These are phyloP conservation scores for Talaromyces sp. DNA, from an alignment of 2,329 filamentous ascomycete species.

Conservation along the genomic window DNA sequence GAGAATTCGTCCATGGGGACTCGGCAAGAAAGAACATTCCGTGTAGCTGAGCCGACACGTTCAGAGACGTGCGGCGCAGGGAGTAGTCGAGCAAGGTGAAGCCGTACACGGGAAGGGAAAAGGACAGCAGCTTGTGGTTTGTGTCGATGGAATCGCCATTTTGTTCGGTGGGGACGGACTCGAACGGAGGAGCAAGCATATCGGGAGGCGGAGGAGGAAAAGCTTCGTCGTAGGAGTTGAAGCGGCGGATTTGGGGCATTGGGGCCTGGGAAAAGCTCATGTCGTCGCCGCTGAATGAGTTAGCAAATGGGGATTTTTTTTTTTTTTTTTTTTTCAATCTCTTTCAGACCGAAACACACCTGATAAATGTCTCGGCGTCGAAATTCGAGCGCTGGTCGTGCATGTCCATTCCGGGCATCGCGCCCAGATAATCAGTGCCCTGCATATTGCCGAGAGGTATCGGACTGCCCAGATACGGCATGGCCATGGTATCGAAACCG, in stretches of 20 bases:
- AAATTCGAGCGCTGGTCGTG: constrained; percentile 56
- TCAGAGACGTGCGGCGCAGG: constrained; percentile 50
- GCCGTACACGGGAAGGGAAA: constrained; percentile 58
- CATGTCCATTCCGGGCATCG: constrained; percentile 48
- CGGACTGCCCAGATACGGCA: constrained; percentile 57
- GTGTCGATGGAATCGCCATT: constrained; percentile 53
- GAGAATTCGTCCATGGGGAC: constrained; percentile 55
- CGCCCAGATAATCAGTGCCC: constrained; percentile 41
- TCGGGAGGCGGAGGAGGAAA: constrained; percentile 40
- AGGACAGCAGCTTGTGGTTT: constrained; percentile 67
- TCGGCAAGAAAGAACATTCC: constrained; percentile 66
- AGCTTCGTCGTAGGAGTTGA: constrained; percentile 45
- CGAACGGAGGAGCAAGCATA: constrained; percentile 36
- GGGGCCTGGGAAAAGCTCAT: constrained; percentile 42
- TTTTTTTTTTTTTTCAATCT: background rate
- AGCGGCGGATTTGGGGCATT: constrained; percentile 42
- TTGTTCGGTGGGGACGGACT: constrained; percentile 35
- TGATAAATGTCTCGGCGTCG: constrained; percentile 55
- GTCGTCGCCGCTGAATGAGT: constrained; percentile 44
- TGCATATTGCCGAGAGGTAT: constrained; percentile 51
- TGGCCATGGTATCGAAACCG: constrained; percentile 56
- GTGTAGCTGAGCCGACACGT: constrained; percentile 57
- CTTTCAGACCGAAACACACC: constrained; percentile 37
- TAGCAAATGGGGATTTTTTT: background rate
- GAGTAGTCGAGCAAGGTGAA: constrained; percentile 57